Evolutionary conservation across 1,284 basidiomycete genomes (phyloP), one percentile per base, ranked within the genome.

Genomic region (Cryptococcus jaspeensis): DNA sequence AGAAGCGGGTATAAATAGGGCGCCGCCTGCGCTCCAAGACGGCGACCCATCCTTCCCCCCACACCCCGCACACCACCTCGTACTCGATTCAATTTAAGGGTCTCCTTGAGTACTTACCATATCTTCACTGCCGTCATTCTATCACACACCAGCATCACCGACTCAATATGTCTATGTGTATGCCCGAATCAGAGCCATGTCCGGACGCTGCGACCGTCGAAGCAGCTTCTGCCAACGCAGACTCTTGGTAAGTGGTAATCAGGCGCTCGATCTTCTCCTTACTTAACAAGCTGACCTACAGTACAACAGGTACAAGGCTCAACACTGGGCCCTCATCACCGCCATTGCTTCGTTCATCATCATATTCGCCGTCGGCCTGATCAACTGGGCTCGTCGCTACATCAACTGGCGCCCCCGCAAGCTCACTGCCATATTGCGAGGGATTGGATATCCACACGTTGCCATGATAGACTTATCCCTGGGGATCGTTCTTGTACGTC

Each of bases 331-430:
- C 6, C 45, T 22, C 25, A 32, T 28, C 9, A 53, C 43, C 1
- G 44, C 36, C 36, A 20, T 46, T 18, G 22, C 36, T 3, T 46
- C 28, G 36, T 36, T 49, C 6, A 25, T 42, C 25, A 23, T 55
- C 25, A 49, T 55, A 12, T 35, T 25, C 12, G 16, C 40, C 23
- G 42, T 55, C 23, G 46, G 38, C 9, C 16, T 47, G 6, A 18
- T 55, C 20, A 46, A 55, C 18, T 55, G 53, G 53, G 36, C 37
- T 5, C 35, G 53, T 15, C 16, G 46, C n/a, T 32, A 28, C 37
- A 32, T 39, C 23, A 40, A 36, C 9, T 37, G 37, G 15, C 45
- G 53, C 1, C 46, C 53, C 18, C 23, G 22, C 11, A 40, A 35
- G 32, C 11, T 25, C 16, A 46, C 45, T 13, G 45, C 45, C 5